Base-by-base conservation (phyloP, 208 protist species). In the Leishmania turanica region DNA sequence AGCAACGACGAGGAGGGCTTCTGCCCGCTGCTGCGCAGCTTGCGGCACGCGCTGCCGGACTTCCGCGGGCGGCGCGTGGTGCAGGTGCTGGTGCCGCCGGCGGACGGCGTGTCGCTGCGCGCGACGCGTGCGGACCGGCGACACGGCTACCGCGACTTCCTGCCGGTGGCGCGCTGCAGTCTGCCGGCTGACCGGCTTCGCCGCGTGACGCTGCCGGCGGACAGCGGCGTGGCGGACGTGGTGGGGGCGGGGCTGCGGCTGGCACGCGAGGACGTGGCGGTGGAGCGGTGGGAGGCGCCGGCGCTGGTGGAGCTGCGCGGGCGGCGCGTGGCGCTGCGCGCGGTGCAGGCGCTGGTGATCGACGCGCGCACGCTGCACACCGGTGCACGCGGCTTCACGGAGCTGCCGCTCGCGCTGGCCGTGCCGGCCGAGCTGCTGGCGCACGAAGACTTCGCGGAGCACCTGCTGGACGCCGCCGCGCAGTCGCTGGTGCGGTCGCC, bases 341-440 rank as follows among this genome's bases (percentile, higher is more conserved):
- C 85, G 47, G 72, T 84, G 53, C 81, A 89, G 69, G 86, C 75
- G 62, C 79, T 88, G 60, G 87, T 89, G 83, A 66, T 81, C 34
- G 68, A 81, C 27, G 69, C 78, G 8, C 78, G 78, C 54, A 77
- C 79, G n/a, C 71, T 82, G 51, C 78, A 53, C 69, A 19, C 53
- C 78, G 78, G 78, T 47, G 69, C 78, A 2, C 37, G 37, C 45
- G 78, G 78, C 68, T 81, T 81, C 54, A 47, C 69, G 21, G 78
- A 81, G 51, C 78, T 81, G 34, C 65, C 78, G 40, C 54, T 47
- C 69, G 78, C 78, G 66, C 54, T 81, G 69, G 78, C 65, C 54
- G 53, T 47, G 66, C 78, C 78, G 34, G 69, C 78, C 3, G 78
- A 81, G 69, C 69, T 81, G 78, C 68, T 81, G 54, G 78, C 78